A percentile compares a stretch with the other conserved stretches of the same genome.
Conservation (phyloP, 495 filamentous ascomycete genomes). For the Eremomyces bilateralis region DNA sequence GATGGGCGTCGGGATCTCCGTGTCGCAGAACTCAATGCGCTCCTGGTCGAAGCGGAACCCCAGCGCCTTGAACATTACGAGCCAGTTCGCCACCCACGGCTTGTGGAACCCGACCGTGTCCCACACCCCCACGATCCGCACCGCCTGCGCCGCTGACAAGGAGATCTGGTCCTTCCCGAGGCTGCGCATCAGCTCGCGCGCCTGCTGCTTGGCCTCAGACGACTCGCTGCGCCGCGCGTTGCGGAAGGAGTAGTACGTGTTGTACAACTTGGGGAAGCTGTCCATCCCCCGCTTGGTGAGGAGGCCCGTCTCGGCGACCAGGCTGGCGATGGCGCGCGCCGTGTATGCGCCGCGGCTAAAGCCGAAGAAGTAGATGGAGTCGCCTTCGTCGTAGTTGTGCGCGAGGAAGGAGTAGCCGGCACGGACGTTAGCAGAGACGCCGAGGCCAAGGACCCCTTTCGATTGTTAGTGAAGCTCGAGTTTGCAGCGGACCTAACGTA, state of each 20-base stretch:
- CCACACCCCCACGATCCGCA: constrained; percentile 1
- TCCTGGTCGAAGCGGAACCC: background rate
- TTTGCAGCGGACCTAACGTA: background rate
- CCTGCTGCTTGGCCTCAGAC: background rate
- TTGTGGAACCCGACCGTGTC: constrained; percentile 4
- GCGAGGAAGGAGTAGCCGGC: constrained; percentile 27
- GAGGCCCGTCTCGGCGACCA: constrained; percentile 24
- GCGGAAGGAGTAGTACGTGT: constrained; percentile 1
- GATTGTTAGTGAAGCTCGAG: no score
- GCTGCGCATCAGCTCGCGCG: background rate
- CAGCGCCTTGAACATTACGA: no score
- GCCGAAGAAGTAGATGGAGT: constrained; percentile 28
- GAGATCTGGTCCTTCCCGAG: background rate
- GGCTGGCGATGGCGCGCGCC: constrained; percentile 26
- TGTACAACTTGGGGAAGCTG: constrained; percentile 3
- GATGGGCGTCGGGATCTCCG: background rate
- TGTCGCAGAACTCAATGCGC: constrained; percentile 1
- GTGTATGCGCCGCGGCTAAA: constrained; percentile 29
- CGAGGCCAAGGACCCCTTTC: constrained; percentile 1
- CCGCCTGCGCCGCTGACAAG: background rate
- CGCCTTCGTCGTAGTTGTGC: constrained; percentile 20
- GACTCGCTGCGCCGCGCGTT: no score
- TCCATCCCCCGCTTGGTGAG: constrained; percentile 19
- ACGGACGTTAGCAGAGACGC: constrained; percentile 18
- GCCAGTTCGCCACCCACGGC: constrained; percentile 3